Evolutionary conservation across 148 eudicot species (phyloP), one percentile per base, ranked within the genome.

Genomic region (Nyssa sinensis): DNA sequence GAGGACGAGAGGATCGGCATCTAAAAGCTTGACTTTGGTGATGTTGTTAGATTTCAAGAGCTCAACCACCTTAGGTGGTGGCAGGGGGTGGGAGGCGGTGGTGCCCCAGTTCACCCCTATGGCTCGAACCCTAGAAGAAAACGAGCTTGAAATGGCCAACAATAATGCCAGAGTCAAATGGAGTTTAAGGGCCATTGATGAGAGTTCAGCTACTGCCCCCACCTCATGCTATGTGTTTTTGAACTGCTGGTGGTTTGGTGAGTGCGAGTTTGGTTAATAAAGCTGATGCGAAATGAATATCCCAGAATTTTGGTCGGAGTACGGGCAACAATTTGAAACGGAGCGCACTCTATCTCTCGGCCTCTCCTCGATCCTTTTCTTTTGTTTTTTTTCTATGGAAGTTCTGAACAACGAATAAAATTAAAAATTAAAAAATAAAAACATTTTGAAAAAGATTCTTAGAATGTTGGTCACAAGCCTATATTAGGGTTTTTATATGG

Each of bases 51-150:
- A 65, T 39, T 90, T 91, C 29, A 93, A 61, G 0, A 93, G 90
- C 80, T 91, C 82, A 30, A 88, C 91, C 5, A 85, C 94, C 70
- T 83, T 82, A 6, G 77, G 62, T 57, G 98, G 90, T 3, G 89
- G 94, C 33, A 94, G 85, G 23, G 94, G 98, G 88, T 89, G 91
- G 8, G 97, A 94, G 28, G 94, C 69, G 37, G 83, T 78, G 61
- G 90, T 84, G 74, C 98, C 98, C 91, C 93, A 94, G 87, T 88
- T 94, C 27, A 94, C 89, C 16, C 98, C 94, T 7, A 92, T 21
- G 69, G 86, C 74, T 31, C 10, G 55, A 53, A 39, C 79, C 57
- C 71, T 69, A 44, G 76, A 2, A 5, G 72, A 28, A 34, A 7
- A 1, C 5, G 41, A 12, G 39, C 19, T 47, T 29, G 73, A 24